phyloP scores from a whole-genome alignment of 805 yeast species.

The Candida nonsorbophila region DNA sequence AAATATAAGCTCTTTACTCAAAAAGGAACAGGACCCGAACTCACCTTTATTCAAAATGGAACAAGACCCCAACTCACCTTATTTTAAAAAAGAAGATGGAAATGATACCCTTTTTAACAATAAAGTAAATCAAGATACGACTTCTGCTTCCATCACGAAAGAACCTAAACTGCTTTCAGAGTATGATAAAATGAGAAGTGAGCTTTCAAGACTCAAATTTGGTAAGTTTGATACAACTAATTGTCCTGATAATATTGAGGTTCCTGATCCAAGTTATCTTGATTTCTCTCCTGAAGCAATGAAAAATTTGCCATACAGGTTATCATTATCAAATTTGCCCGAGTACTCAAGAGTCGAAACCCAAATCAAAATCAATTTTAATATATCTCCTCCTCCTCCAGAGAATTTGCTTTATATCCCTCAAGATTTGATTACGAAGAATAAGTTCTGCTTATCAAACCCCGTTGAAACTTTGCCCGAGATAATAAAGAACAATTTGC shows the following conservation, averaged over 20 bases:
- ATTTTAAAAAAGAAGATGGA: too few species aligned
- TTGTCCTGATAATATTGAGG: slow-evolving; percentile 24
- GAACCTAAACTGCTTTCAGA: slow-evolving; percentile 1
- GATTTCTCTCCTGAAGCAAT: slow-evolving; percentile 34
- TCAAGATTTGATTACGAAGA: slow-evolving; percentile 80
- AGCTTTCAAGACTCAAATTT: slow-evolving; percentile 48
- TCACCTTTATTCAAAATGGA: too few species aligned
- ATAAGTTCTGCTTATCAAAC: slow-evolving; percentile 65
- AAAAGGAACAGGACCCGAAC: too few species aligned
- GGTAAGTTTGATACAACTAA: slow-evolving; percentile 40
- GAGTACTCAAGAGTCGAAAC: slow-evolving; percentile 89
- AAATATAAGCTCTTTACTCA: too few species aligned
- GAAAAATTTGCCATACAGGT: slow-evolving; percentile 40
- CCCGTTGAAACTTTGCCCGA: slow-evolving; percentile 40
- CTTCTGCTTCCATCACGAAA: too few species aligned
- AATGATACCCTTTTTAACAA: too few species aligned
- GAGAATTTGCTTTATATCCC: slow-evolving; percentile 76
- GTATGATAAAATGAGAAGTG: slow-evolving; percentile 41
- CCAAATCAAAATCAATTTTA: slow-evolving; percentile 74
- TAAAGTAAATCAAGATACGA: too few species aligned
- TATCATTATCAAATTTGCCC: slow-evolving; percentile 63
- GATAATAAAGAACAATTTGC: slow-evolving; percentile 43
- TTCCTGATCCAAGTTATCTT: slow-evolving; percentile 21
- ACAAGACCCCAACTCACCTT: too few species aligned
- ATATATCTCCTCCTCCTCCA: slow-evolving; percentile 71